Evolutionary conservation across 1,139 yeast species (phyloP), one percentile per base, ranked within the genome.

Genomic region (Yamadazyma blattariae): DNA sequence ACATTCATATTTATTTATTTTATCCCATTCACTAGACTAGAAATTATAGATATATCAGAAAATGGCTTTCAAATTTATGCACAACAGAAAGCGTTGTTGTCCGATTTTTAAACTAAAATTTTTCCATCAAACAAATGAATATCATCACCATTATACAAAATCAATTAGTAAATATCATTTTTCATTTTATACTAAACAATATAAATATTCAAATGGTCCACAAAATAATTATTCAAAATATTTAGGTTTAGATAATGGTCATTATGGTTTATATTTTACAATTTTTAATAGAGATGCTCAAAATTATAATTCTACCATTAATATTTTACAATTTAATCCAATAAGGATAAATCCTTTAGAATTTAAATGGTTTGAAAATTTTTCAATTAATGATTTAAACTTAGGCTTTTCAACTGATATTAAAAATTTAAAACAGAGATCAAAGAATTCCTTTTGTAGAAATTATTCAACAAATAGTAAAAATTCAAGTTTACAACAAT

Each of bases 231-330:
- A 22, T 16, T 16, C 22, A 16, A 15, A 52, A 26, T 62, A 54
- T 42, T 52, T 67, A 38, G 52, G 57, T 11, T 61, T 70, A 12
- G 64, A 61, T 32, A 46, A 52, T 25, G 76, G 75, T 12, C 75
- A 70, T 40, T 70, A 68, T 46, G 76, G 75, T 0, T 51, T 70
- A 28, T 70, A 70, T 46, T 70, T 57, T 41, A 58, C 72, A 7
- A 63, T 70, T 34, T 67, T 64, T 47, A 65, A 61, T 44, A 64
- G 61, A 32, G 75, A 70, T 38, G 56, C 54, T 14, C 47, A 44
- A 38, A 52, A 50, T 34, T 42, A 38, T 21, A 41, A 41, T 9
- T 30, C 25, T 6, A 38, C 26, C n/a, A 26, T 46, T 7, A 35
- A 43, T 32, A 36, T 47, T 7, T 23, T 46, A 12, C 32, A 29